Conservation (phyloP, 2,329 filamentous ascomycete species). For the Cladosporium phlei region DNA sequence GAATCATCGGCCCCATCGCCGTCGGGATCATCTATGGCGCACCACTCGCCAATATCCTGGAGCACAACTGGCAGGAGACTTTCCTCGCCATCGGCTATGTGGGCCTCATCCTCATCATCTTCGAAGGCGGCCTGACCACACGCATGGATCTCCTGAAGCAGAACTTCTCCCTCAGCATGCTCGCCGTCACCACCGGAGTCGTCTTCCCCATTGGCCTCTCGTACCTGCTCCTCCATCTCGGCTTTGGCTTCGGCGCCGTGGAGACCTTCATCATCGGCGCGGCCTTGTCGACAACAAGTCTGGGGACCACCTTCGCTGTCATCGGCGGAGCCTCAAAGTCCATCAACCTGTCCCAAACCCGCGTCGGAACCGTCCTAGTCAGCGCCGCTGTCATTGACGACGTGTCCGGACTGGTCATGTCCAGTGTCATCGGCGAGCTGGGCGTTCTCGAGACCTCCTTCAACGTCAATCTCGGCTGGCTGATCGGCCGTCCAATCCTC, state of each 20-base stretch:
- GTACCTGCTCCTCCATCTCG: conserved; percentile 41
- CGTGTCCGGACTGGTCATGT: conserved; percentile 43
- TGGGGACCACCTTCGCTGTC: conserved; percentile 36
- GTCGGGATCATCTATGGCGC: conserved; percentile 46
- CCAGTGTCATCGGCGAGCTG: conserved; percentile 29
- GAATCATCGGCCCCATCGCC: conserved; percentile 45
- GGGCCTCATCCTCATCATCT: conserved; percentile 48
- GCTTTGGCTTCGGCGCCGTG: conserved; percentile 37
- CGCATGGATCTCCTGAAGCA: conserved; percentile 44
- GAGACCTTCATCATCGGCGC: conserved; percentile 30
- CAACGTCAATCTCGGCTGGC: conserved; percentile 22
- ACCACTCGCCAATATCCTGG: conserved; percentile 44
- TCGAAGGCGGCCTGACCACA: conserved; percentile 47
- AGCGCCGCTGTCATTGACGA: conserved; percentile 47
- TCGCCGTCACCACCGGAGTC: conserved; percentile 43
- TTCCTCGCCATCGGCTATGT: conserved; percentile 47
- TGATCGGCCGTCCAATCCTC: conserved; percentile 28
- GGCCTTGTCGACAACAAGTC: conserved; percentile 25
- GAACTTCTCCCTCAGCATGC: conserved; percentile 41
- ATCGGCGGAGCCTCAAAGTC: conserved; percentile 30
- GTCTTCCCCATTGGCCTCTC: conserved; percentile 44
- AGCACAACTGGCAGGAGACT: conserved; percentile 41
- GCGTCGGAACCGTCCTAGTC: conserved; percentile 42
- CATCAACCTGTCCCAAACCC: conserved; percentile 40
- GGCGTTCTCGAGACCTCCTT: conserved; percentile 19